Evolutionary conservation across 2,329 filamentous ascomycete species (phyloP), one percentile per base, ranked within the genome.

Genomic region (Exutisphaerella laricina): DNA sequence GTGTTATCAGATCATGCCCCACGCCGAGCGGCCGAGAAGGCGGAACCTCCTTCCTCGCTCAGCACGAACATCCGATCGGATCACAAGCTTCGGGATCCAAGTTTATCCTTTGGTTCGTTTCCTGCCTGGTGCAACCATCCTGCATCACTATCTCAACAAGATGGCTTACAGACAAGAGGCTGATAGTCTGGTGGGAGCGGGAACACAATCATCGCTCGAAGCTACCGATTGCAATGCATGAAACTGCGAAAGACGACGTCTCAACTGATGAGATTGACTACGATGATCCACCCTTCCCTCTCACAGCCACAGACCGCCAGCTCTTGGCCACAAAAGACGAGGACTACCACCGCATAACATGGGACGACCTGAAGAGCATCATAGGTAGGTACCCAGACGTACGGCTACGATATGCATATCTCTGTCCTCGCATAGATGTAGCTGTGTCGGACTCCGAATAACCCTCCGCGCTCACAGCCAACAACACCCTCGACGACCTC

Each of bases 401-500:
- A 18, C 5, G 8, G 16, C 12, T 34, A 12, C 13, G 3, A 16
- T n/a, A 34, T n/a, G n/a, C n/a, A 13, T 31, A 38, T 13, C 16
- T 2, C 13, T 17, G n/a, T 8, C n/a, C n/a, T 5, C 13, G 5
- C 18, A 23, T 16, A 25, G n/a, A 13, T 13, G 13, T 22, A 26
- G 4, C 5, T 3, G n/a, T 21, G 13, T n/a, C 28, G 31, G 31
- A 34, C 14, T 34, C 31, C 31, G 31, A 17, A 13, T 34, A 8
- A 34, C 29, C 3, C 3, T 32, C 14, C 29, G n/a, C 31, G 20
- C 7, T 7, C 28, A 18, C 43, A 60, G 60, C 66, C 13, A 65
- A 67, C 26, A 75, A 78, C 55, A 67, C 71, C 45, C 74, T 82
- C 42, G 71, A 73, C 46, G 63, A 71, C 23, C 66, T 82, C 8